phyloP scores from a whole-genome alignment of 768 basidiomycete species.

The Amanita pseudoporphyria region DNA sequence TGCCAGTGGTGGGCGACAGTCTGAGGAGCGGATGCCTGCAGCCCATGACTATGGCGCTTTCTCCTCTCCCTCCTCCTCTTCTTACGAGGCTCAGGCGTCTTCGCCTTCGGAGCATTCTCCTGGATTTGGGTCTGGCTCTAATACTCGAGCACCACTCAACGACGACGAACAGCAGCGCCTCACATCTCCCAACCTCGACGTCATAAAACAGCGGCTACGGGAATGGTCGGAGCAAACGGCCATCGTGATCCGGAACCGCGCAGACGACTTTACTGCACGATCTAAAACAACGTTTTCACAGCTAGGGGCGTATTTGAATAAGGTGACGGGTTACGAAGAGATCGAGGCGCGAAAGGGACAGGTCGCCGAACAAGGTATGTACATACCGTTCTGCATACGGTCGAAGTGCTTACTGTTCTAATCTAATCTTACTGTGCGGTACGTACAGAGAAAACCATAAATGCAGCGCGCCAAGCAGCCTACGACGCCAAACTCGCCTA shows the following conservation, averaged over 20 bases:
- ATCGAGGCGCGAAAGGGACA: slow-evolving; percentile 74
- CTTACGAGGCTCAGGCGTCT: no score
- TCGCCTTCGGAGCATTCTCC: no score
- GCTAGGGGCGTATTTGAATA: slow-evolving; percentile 74
- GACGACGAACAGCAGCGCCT: not conserved
- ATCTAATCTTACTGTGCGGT: slow-evolving; percentile 2
- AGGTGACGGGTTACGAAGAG: slow-evolving; percentile 84
- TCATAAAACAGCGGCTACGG: slow-evolving; percentile 29
- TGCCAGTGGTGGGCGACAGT: no score
- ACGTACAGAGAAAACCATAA: slow-evolving; percentile 61
- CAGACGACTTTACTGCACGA: slow-evolving; percentile 47
- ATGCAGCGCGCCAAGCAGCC: slow-evolving; percentile 54
- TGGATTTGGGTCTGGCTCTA: not conserved
- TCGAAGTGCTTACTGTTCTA: not conserved
- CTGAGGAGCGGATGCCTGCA: no score
- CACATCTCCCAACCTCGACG: slow-evolving; percentile 17
- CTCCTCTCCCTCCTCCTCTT: not conserved
- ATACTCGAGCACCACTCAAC: not conserved
- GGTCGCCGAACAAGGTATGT: slow-evolving; percentile 76
- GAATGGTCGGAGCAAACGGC: slow-evolving; percentile 42
- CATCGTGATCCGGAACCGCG: slow-evolving; percentile 37
- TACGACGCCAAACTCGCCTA: slow-evolving; percentile 66
- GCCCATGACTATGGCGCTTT: no score
- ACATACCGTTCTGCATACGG: not conserved
- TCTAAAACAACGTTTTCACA: slow-evolving; percentile 58